Evolutionary conservation across 768 basidiomycete genomes (phyloP), one percentile per base, ranked within the genome.

Genomic region (Amanita exitialis): DNA sequence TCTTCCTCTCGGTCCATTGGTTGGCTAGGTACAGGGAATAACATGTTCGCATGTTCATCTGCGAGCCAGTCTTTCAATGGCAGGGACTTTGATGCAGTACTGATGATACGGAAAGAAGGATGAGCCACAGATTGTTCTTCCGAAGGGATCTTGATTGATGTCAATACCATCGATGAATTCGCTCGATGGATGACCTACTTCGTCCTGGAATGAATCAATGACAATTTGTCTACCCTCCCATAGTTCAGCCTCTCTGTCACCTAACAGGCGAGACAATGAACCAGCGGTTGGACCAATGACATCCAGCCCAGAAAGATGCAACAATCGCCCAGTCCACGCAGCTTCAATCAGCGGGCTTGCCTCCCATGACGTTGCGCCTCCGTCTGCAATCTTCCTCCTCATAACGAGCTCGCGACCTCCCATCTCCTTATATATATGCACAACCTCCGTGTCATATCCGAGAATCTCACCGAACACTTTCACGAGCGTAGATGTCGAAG

Each of bases 61-160:
- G 74, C 69, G 23, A 85, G 71, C 82, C 82, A 85, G 58, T 83
- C 81, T 57, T 78, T 78, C n/a, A 82, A 65, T n/a, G 77, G 74
- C 1, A 77, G 61, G 1, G 80, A 81, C 58, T 79, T 82, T 35
- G 80, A 82, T 5, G 81, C 77, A 0, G 82, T 83, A 45, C 68
- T 70, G 54, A 83, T 77, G 50, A 81, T 62, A 23, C 82, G 73
- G 68, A 83, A 81, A 4, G 81, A 76, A 2, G 76, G 73, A 51
- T 81, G 79, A 0, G 73, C 67, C 18, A 76, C 62, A 4, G 74
- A 73, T 6, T 82, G 71, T 30, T 74, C 70, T 8, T 69, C 70
- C 1, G 63, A 56, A 1, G 57, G 44, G 9, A 66, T 49, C 65
- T 67, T 52, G 46, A 36, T 23, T 28, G 18, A 20, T 3, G 30